Evolutionary conservation across 2,329 filamentous ascomycete species (phyloP).

Genomic region (Amauroascus verrucosus): DNA sequence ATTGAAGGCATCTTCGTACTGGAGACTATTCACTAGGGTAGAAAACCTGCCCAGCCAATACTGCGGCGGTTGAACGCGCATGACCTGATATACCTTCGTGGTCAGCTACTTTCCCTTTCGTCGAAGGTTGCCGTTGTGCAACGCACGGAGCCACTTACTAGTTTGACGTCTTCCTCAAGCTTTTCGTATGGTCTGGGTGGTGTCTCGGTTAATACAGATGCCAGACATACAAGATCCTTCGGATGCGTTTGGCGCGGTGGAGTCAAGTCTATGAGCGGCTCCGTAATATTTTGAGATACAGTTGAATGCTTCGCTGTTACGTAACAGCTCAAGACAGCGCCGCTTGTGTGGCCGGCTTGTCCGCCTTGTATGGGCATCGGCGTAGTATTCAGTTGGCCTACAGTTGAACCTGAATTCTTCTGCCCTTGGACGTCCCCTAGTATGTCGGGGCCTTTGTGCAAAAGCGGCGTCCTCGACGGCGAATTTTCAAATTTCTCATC

Average conservation of each 20-base stretch:
- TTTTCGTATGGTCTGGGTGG: neutral
- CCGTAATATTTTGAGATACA: neutral
- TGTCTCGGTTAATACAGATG: neutral
- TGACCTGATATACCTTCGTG: constrained; percentile 55
- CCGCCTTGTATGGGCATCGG: neutral
- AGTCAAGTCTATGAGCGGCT: constrained; percentile 7
- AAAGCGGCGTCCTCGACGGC: neutral
- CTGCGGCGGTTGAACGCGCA: constrained; percentile 19
- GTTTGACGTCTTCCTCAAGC: neutral
- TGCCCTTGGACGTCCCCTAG: neutral
- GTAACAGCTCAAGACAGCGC: constrained; percentile 2
- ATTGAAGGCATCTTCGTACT: constrained; percentile 26
- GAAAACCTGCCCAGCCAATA: constrained; percentile 29
- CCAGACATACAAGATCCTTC: too few relatives aligned
- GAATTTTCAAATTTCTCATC: neutral
- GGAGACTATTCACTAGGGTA: constrained; percentile 25
- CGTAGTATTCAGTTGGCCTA: neutral
- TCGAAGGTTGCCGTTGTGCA: constrained; percentile 27
- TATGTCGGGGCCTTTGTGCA: neutral
- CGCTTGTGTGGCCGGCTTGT: neutral
- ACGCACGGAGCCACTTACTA: neutral
- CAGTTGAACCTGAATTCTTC: neutral
- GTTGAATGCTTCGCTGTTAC: neutral
- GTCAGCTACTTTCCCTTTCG: constrained; percentile 72
- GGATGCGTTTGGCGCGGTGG: neutral